Percentiles rank a stretch among this genome's conserved stretches.
phyloP scores from a whole-genome alignment of 1,284 basidiomycete species.

The Cutaneotrichosporon arboriforme region DNA sequence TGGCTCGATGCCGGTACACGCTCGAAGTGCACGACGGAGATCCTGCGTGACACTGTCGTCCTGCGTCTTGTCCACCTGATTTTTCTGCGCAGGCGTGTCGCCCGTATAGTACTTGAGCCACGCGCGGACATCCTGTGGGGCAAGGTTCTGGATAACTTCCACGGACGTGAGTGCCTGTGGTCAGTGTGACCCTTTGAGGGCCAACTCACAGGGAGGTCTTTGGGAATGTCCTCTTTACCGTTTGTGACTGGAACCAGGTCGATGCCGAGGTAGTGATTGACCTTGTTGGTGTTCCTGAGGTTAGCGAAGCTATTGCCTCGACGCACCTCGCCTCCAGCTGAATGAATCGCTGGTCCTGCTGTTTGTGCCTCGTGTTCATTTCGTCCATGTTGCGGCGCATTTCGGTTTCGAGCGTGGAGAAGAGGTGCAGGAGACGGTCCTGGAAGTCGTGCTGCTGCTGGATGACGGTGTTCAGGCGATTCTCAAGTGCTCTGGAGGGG shows the following conservation, averaged over 20 bases:
- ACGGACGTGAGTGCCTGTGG: conserved; percentile 12
- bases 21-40: conserved; percentile 10
- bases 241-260: conserved; percentile 13
- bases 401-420: not conserved
- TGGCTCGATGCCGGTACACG: conserved; percentile 12
- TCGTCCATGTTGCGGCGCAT: too few relatives aligned
- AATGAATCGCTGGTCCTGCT: too few relatives aligned
- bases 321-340: conserved; percentile 12
- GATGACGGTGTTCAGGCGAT: conserved; percentile 1
- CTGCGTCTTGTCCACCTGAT: not conserved
- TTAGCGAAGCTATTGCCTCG: not conserved
- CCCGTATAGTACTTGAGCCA: conserved; percentile 19
- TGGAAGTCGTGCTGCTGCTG: conserved; percentile 14
- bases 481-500: not conserved
- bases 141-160: conserved; percentile 4
- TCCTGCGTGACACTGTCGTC: not conserved
- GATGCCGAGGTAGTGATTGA: conserved; percentile 11
- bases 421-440: conserved; percentile 3
- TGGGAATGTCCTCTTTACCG: not conserved
- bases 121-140: not conserved
- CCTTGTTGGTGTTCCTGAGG: conserved; percentile 10
- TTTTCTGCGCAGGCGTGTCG: not conserved
- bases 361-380: too few relatives aligned
- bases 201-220: conserved; percentile 10
- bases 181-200: not conserved